phyloP scores from a whole-genome alignment of 495 filamentous ascomycete genomes.

The Pseudomonodictys pantanalensis region DNA sequence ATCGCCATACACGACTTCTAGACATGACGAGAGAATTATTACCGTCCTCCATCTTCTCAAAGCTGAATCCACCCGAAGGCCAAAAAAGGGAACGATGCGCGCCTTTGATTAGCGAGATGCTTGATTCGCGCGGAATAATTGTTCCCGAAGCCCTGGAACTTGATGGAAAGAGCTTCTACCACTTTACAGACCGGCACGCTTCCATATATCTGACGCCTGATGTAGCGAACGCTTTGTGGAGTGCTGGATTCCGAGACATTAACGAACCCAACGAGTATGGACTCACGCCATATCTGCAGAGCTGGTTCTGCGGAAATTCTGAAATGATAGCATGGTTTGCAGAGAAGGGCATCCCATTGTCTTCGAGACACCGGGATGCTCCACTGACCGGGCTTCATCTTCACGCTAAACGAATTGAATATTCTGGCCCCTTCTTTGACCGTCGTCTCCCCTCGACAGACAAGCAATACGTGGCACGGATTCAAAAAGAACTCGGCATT shows the following conservation, averaged over 20 bases:
- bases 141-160: constrained; percentile 6
- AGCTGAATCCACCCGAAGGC: neutral
- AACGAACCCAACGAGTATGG: constrained; percentile 1
- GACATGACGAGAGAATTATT: neutral
- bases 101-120: constrained; percentile 1
- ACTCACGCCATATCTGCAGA: constrained; percentile 4
- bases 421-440: neutral
- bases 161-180: constrained; percentile 5
- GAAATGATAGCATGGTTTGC: constrained; percentile 8
- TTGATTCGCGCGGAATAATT: constrained; percentile 1
- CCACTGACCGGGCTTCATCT: constrained; percentile 8
- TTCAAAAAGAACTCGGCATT: constrained; percentile 7
- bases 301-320: constrained; percentile 3
- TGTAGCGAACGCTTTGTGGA: constrained; percentile 4
- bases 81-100: constrained; percentile 3
- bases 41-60: neutral
- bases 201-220: neutral
- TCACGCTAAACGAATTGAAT: neutral
- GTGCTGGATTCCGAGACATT: constrained; percentile 7
- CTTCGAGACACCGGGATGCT: constrained; percentile 9
- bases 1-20: constrained; percentile 3
- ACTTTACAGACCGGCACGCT: neutral
- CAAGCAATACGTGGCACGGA: neutral
- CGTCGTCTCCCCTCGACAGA: neutral
- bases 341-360: constrained; percentile 5